Conservation (phyloP, 495 filamentous ascomycete genomes). For the Aspergillus ellipticus region DNA sequence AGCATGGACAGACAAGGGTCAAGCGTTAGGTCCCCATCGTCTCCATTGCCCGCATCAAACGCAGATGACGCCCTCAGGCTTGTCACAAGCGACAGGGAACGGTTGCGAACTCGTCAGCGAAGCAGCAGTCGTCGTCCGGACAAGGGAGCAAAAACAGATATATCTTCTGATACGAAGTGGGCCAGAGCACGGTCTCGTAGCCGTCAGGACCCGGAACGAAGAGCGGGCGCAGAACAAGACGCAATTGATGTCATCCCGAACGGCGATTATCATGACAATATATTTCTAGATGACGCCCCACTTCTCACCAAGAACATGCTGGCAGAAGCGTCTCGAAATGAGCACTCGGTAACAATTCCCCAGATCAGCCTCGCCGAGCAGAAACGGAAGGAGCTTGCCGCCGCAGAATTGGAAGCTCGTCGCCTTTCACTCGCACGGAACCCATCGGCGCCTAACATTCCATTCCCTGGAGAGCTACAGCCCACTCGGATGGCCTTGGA, state of each 20-base stretch:
- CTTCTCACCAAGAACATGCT: slow-evolving; percentile 17
- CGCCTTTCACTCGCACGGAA: slow-evolving; percentile 76
- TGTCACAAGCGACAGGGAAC: slow-evolving; percentile 58
- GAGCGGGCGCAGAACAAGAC: slow-evolving; percentile 14
- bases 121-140: slow-evolving; percentile 47
- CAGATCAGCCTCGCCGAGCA: slow-evolving; percentile 32
- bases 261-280: not conserved
- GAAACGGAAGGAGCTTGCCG: slow-evolving; percentile 70
- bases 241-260: slow-evolving; percentile 4
- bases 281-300: slow-evolving; percentile 15
- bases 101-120: slow-evolving; percentile 59
- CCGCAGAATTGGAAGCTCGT: slow-evolving; percentile 81
- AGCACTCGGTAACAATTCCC: slow-evolving; percentile 22
- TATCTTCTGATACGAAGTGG: slow-evolving; percentile 44
- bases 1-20: slow-evolving; percentile 57
- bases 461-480: slow-evolving; percentile 65
- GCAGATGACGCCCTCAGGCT: slow-evolving; percentile 57
- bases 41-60: slow-evolving; percentile 62
- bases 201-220: slow-evolving; percentile 33
- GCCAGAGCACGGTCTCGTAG: slow-evolving; percentile 47
- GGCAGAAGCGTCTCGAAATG: slow-evolving; percentile 19
- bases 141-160: slow-evolving; percentile 41
- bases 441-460: slow-evolving; percentile 74
- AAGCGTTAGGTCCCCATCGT: slow-evolving; percentile 70
- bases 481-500: slow-evolving; percentile 30